phyloP scores from a whole-genome alignment of 1,284 basidiomycete species.

The Veloboletus limbatus region DNA sequence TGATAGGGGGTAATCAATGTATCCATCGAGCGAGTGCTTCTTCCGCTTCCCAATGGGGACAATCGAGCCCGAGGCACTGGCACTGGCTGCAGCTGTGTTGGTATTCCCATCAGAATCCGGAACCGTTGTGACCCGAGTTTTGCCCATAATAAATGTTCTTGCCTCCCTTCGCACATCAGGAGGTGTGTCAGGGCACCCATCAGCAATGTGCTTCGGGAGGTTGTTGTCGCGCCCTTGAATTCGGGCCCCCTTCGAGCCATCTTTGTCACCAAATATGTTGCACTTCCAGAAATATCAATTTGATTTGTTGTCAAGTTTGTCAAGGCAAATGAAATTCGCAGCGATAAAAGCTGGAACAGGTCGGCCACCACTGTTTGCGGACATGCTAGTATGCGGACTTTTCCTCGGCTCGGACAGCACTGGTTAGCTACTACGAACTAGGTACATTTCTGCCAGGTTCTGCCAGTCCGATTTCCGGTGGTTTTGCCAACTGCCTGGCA shows the following conservation, averaged over 20 bases:
- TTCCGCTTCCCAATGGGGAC: neutral
- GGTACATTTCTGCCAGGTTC: neutral
- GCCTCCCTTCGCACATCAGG: neutral
- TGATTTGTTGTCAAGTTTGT: slow-evolving; percentile 4
- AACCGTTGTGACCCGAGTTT: no score
- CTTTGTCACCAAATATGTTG: neutral
- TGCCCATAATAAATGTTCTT: neutral
- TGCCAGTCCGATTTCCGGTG: neutral
- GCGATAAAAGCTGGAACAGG: neutral
- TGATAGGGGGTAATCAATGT: slow-evolving; percentile 3
- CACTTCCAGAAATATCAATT: slow-evolving; percentile 3
- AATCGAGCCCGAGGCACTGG: neutral
- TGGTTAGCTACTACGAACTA: neutral
- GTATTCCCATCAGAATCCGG: neutral
- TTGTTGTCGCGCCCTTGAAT: slow-evolving; percentile 3
- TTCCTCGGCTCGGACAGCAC: neutral
- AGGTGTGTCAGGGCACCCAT: neutral
- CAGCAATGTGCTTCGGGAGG: neutral
- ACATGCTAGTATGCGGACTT: no score
- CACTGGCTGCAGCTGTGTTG: neutral
- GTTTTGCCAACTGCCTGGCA: slow-evolving; percentile 8
- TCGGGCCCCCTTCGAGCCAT: neutral
- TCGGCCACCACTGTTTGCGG: neutral
- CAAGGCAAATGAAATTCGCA: neutral
- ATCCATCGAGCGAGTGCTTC: slow-evolving; percentile 2